Evolutionary conservation across 2,329 filamentous ascomycete species (phyloP), one percentile per base, ranked within the genome.

Genomic region (Drechslerella stenobrocha): DNA sequence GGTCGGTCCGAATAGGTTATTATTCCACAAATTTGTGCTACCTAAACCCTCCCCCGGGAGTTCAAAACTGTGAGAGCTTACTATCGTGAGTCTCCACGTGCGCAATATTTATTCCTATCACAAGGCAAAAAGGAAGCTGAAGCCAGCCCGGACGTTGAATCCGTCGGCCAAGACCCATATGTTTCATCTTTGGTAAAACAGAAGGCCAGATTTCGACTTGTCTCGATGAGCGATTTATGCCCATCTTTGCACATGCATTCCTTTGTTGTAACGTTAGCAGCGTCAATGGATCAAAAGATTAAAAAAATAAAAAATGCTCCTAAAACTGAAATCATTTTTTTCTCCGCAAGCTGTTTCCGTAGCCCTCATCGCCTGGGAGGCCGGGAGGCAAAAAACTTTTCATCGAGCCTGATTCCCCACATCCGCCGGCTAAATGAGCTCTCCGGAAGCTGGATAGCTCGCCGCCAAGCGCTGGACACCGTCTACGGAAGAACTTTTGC

Each of bases 391-490:
- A 42, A 42, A 40, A 45, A 34, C 8, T 56, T 46, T 46, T 32
- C 23, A 15, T 22, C 18, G 50, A 55, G 60, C 63, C 55, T 67
- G 63, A 67, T 67, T 60, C 63, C 63, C 63, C 63, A 67, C 60
- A 67, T 46, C 63, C 63, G 63, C 55, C 63, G 63, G 63, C 50
- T 67, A 67, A 67, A 60, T 67, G 63, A 67, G 63, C 63, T 67
- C 57, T 30, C 55, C 55, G 55, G 53, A 15, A 40, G 18, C 45
- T 51, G 15, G 28, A 34, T 23, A 26, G 20, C 20, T 47, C 22
- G 28, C 26, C 23, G 11, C 9, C 23, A 46, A 46, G 42, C 2
- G 42, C 9, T n/a, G n/a, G 4, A 8, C 11, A 26, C 9, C 23
- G n/a, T 15, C 34, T 11, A 37, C 34, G 34, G 34, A 37, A 37